phyloP scores from a whole-genome alignment of 257 asterid genomes.

The Anisodus tanguticus region DNA sequence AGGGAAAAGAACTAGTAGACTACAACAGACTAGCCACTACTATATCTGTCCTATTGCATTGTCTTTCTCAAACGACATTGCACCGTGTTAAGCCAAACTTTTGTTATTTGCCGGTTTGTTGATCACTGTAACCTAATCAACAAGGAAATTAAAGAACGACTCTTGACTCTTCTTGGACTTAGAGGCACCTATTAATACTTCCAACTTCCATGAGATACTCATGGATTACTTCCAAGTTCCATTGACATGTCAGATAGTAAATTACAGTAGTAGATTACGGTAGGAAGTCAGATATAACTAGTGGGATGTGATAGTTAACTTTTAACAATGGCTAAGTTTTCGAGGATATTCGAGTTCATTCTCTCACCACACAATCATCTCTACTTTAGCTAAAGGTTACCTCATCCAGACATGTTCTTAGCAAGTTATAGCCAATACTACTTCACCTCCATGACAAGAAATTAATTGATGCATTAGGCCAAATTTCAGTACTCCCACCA shows the following conservation, averaged over 20 bases:
- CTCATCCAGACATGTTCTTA: background rate
- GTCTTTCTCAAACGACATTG: background rate
- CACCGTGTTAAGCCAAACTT: background rate
- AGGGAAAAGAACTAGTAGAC: background rate
- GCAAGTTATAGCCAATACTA: background rate
- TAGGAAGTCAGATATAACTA: constrained; percentile 3
- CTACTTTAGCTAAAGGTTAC: background rate
- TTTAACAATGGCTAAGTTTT: background rate
- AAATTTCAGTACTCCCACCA: background rate
- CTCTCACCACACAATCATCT: background rate
- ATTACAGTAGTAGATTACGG: background rate
- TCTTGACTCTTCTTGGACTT: constrained; percentile 14
- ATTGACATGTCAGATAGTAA: background rate
- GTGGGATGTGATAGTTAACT: background rate
- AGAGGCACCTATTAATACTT: background rate
- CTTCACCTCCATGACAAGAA: background rate
- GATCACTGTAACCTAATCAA: background rate
- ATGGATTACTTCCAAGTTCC: background rate
- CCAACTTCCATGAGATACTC: background rate
- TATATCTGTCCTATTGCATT: background rate
- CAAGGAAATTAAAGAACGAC: background rate
- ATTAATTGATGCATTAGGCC: background rate
- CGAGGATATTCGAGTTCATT: background rate
- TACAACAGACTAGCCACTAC: background rate
- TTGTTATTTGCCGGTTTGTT: background rate